phyloP scores from a whole-genome alignment of 2,329 filamentous ascomycete species.

The Graphilbum ipis-grandicollis region DNA sequence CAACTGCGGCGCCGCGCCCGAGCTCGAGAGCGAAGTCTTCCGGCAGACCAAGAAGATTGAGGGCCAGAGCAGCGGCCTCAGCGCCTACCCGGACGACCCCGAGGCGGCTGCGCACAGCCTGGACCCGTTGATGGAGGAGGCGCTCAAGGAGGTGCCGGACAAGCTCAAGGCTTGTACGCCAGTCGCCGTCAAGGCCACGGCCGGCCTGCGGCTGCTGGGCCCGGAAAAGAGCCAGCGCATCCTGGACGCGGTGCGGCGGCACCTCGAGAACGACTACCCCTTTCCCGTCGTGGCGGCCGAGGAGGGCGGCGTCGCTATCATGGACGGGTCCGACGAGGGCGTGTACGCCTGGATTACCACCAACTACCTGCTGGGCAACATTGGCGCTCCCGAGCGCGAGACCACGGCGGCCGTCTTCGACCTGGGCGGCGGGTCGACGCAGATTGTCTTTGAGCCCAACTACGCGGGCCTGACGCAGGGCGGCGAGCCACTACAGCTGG shows the following conservation, averaged over 20 bases:
- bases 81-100: conserved; percentile 73
- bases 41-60: conserved; percentile 79
- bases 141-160: conserved; percentile 69
- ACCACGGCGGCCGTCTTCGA: conserved; percentile 92
- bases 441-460: conserved; percentile 95
- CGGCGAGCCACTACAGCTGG: conserved; percentile 71
- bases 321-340: conserved; percentile 94
- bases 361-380: conserved; percentile 96
- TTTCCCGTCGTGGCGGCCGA: conserved; percentile 84
- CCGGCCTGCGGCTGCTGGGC: conserved; percentile 77
- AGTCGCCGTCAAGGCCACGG: conserved; percentile 94
- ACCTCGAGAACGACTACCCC: conserved; percentile 77
- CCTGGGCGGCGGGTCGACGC: conserved; percentile 88
- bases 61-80: conserved; percentile 49
- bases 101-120: conserved; percentile 78
- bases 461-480: conserved; percentile 58
- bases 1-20: conserved; percentile 90
- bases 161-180: conserved; percentile 84
- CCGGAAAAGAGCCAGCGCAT: conserved; percentile 67
- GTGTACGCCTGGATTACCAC: conserved; percentile 99
- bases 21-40: conserved; percentile 84
- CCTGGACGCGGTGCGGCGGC: conserved; percentile 63
- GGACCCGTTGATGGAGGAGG: conserved; percentile 73
- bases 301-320: conserved; percentile 80
- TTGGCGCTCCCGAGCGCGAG: conserved; percentile 77